These are phyloP conservation scores for Cyberlindnera maclurae DNA, from an alignment of 805 yeast genomes.

Conservation along the genomic window DNA sequence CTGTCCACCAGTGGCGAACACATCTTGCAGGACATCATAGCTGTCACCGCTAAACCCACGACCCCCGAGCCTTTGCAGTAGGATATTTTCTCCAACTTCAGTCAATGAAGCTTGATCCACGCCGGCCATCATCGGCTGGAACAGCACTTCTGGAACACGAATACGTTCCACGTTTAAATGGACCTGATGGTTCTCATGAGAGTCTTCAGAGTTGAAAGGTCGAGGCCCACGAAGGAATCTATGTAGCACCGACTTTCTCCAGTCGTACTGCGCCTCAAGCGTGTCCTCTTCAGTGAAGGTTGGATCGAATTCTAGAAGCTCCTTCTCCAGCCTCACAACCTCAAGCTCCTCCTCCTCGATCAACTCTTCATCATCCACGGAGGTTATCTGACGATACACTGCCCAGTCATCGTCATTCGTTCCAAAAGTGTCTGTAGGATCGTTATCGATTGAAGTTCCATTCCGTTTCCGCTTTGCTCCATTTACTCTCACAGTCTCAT, in stretches of 20 bases:
- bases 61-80: constrained; percentile 53
- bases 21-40: constrained; percentile 47
- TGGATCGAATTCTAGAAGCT: constrained; percentile 76
- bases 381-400: constrained; percentile 76
- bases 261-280: constrained; percentile 71
- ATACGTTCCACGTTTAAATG: constrained; percentile 88
- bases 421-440: constrained; percentile 90
- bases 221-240: constrained; percentile 86
- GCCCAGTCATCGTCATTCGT: constrained; percentile 96
- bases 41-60: constrained; percentile 51
- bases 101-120: constrained; percentile 91
- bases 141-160: constrained; percentile 84
- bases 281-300: constrained; percentile 82
- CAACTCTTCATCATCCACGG: constrained; percentile 68
- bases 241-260: constrained; percentile 76
- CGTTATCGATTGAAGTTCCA: constrained; percentile 65
- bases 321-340: constrained; percentile 60
- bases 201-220: constrained; percentile 72
- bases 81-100: constrained; percentile 64
- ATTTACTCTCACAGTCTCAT: constrained; percentile 38
- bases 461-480: constrained; percentile 38
- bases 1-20: constrained; percentile 85
- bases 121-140: constrained; percentile 92
- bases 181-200: constrained; percentile 84
- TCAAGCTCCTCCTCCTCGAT: constrained; percentile 66